Evolutionary conservation across 2,329 filamentous ascomycete species (phyloP).

Genomic region (Talaromyces rugulosus): DNA sequence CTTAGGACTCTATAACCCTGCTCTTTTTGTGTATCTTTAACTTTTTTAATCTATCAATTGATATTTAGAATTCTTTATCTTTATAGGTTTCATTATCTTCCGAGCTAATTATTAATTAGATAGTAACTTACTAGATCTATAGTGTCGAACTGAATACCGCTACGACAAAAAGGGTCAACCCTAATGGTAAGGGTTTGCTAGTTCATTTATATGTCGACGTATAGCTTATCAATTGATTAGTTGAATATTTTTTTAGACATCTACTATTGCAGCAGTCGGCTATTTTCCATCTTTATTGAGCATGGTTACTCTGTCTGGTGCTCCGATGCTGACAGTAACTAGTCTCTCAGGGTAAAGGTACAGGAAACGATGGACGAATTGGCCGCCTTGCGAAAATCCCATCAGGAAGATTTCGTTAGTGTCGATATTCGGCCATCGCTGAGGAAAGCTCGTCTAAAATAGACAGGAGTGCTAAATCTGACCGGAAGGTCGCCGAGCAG

Average conservation of each 20-base stretch:
- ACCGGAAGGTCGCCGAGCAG: conserved; percentile 17
- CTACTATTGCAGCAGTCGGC: conserved; percentile 1
- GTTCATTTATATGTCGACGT: too few relatives aligned
- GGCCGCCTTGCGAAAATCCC: conserved; percentile 29
- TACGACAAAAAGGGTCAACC: too few relatives aligned
- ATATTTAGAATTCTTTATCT: too few relatives aligned
- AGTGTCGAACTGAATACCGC: too few relatives aligned
- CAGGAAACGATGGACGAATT: conserved; percentile 29
- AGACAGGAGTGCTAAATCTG: conserved; percentile 23
- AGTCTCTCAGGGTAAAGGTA: conserved; percentile 29
- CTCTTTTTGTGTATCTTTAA: too few relatives aligned
- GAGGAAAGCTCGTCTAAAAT: conserved; percentile 27
- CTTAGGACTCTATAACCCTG: too few relatives aligned
- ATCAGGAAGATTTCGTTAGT: conserved; percentile 24
- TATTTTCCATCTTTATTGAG: conserved; percentile 16
- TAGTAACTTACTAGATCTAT: background rate
- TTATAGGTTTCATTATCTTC: too few relatives aligned
- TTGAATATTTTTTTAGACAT: background rate
- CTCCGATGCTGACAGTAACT: conserved; percentile 25
- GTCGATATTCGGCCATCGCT: conserved; percentile 24
- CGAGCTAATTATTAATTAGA: too few relatives aligned
- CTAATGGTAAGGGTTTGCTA: too few relatives aligned
- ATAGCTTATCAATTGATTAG: background rate
- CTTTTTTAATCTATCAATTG: too few relatives aligned
- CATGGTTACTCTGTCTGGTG: conserved; percentile 23